Percentiles rank a stretch among this genome's conserved stretches.
phyloP scores from a whole-genome alignment of 75 land plant species.

The Pinus tabuliformis region DNA sequence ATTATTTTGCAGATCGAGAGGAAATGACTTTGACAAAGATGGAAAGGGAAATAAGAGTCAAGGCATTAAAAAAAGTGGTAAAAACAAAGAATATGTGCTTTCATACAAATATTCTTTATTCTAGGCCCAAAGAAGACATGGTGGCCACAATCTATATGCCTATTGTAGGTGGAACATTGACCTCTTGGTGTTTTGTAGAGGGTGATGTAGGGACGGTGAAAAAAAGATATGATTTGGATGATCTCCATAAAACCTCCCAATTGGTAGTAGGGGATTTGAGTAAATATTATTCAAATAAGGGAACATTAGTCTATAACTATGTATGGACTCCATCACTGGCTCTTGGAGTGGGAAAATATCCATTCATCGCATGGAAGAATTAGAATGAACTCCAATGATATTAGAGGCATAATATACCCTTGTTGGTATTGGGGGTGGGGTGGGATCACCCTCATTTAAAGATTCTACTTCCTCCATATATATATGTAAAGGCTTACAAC shows the following conservation, averaged over 20 bases:
- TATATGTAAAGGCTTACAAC: slow-evolving; percentile 83
- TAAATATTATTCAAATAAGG: no score
- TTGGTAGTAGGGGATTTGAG: no score
- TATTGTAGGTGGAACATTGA: slow-evolving; percentile 64
- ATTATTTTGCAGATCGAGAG: slow-evolving; percentile 45
- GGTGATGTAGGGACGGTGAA: no score
- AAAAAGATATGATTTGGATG: no score
- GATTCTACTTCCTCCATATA: slow-evolving; percentile 72
- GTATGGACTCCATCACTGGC: no score
- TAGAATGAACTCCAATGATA: no score
- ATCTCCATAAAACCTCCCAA: no score
- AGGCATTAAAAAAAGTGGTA: slow-evolving; percentile 72
- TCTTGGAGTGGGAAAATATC: slow-evolving; percentile 94
- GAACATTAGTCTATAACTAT: no score
- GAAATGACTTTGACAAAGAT: slow-evolving; percentile 78
- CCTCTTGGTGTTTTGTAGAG: no score
- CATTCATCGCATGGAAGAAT: slow-evolving; percentile 73
- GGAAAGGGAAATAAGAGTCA: slow-evolving; percentile 66
- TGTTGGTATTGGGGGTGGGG: slow-evolving; percentile 50
- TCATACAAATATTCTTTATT: slow-evolving; percentile 60
- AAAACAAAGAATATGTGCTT: slow-evolving; percentile 63
- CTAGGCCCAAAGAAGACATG: slow-evolving; percentile 54
- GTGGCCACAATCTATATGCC: slow-evolving; percentile 72
- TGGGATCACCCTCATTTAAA: slow-evolving; percentile 83
- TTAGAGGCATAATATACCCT: slow-evolving; percentile 59